These are phyloP conservation scores for Fusarium concolor DNA, from an alignment of 2,329 filamentous ascomycete genomes.

Conservation along the genomic window DNA sequence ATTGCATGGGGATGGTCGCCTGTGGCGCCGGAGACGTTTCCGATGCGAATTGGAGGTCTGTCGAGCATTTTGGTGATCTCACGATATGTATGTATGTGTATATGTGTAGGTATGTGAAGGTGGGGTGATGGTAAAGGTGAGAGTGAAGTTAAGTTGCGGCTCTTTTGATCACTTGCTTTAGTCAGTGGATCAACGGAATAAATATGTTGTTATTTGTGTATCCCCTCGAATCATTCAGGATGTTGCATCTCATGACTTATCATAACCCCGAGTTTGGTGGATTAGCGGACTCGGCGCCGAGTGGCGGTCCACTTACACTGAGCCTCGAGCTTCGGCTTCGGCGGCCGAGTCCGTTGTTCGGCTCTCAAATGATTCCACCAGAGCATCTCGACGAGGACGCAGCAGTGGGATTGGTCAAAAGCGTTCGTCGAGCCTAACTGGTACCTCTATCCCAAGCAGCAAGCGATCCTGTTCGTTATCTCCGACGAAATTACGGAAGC, in stretches of 20 bases:
- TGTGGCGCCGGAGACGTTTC: slow-evolving; percentile 52
- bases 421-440: too few species aligned
- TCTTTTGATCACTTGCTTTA: not conserved
- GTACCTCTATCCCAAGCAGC: too few species aligned
- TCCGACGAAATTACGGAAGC: too few species aligned
- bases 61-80: slow-evolving; percentile 40
- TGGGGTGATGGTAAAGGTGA: too few species aligned
- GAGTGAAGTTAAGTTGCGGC: not conserved
- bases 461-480: too few species aligned
- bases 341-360: slow-evolving; percentile 25
- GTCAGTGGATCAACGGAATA: not conserved
- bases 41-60: slow-evolving; percentile 48
- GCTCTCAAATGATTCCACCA: too few species aligned
- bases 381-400: too few species aligned
- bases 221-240: not conserved
- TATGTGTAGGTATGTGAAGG: not conserved
- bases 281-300: slow-evolving; percentile 30
- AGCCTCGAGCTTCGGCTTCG: slow-evolving; percentile 15
- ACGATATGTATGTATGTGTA: not conserved
- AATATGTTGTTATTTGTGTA: not conserved
- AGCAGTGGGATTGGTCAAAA: too few species aligned
- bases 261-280: not conserved
- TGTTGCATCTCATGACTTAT: slow-evolving; percentile 10
- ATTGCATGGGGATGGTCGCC: slow-evolving; percentile 51
- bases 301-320: slow-evolving; percentile 24